Conservation (phyloP, 768 basidiomycete genomes). For the Chiua virens region DNA sequence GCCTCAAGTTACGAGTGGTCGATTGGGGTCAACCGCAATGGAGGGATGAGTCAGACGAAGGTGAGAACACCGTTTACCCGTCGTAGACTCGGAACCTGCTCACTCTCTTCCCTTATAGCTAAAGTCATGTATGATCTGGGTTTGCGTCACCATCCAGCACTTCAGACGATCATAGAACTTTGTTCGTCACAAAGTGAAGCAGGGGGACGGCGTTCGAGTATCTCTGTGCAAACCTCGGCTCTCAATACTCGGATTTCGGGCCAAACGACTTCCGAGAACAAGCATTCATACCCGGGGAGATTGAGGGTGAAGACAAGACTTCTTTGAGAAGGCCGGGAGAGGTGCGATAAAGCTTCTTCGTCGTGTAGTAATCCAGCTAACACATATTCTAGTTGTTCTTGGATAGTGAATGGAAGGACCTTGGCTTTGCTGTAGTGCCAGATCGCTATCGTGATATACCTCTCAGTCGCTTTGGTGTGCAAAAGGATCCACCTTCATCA, state of each 20-base stretch:
- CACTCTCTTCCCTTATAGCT: slow-evolving; percentile 41
- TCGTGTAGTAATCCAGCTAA: slow-evolving; percentile 44
- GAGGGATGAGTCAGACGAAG: slow-evolving; percentile 77
- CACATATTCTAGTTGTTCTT: slow-evolving; percentile 33
- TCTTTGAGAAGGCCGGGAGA: background rate
- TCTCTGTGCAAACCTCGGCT: slow-evolving; percentile 49
- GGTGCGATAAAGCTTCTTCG: slow-evolving; percentile 26
- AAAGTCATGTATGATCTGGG: slow-evolving; percentile 74
- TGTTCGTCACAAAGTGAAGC: slow-evolving; percentile 57
- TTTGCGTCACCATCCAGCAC: slow-evolving; percentile 59
- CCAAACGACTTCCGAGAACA: slow-evolving; percentile 33
- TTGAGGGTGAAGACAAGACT: background rate
- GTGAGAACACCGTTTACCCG: slow-evolving; percentile 35
- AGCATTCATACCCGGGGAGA: slow-evolving; percentile 1
- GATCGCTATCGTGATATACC: slow-evolving; percentile 46
- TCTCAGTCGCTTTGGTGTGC: slow-evolving; percentile 59
- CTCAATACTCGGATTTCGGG: slow-evolving; percentile 44
- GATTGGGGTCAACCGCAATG: slow-evolving; percentile 79
- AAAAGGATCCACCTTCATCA: slow-evolving; percentile 60
- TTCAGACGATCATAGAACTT: slow-evolving; percentile 61
- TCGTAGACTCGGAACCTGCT: background rate
- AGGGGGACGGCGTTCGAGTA: slow-evolving; percentile 67
- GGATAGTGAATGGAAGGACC: slow-evolving; percentile 39
- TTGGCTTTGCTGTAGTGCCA: slow-evolving; percentile 71
- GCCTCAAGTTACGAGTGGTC: slow-evolving; percentile 72